Evolutionary conservation across 1,284 basidiomycete species (phyloP).

Genomic region (Trametes versicolor): DNA sequence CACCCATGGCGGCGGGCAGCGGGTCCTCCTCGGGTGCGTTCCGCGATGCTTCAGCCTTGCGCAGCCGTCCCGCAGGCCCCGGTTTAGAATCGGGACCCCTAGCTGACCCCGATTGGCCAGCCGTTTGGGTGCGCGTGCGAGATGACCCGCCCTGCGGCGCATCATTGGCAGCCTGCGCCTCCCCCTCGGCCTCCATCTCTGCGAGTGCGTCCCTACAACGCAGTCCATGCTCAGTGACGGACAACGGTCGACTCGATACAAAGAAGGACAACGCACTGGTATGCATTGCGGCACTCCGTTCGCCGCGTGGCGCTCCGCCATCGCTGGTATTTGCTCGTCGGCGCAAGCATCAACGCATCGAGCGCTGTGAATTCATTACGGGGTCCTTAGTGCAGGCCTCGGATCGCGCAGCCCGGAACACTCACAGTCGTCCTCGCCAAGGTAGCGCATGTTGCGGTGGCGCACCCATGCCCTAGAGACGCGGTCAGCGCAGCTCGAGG

Average conservation of each 20-base stretch:
- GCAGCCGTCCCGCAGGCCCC: no score
- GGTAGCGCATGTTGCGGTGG: constrained; percentile 46
- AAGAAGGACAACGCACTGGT: constrained; percentile 36
- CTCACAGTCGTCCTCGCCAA: constrained; percentile 54
- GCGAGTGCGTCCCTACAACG: constrained; percentile 28
- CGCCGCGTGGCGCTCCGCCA: constrained; percentile 42
- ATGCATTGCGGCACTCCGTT: constrained; percentile 45
- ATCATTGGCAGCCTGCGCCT: background rate
- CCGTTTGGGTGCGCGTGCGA: background rate
- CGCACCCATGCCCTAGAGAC: constrained; percentile 51
- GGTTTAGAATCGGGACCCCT: background rate
- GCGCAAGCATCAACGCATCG: constrained; percentile 43
- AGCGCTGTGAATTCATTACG: constrained; percentile 33
- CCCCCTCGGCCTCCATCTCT: constrained; percentile 31
- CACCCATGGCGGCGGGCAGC: constrained; percentile 25
- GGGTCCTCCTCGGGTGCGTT: background rate
- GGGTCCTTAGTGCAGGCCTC: background rate
- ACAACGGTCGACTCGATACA: no score
- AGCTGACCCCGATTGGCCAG: background rate
- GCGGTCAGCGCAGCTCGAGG: constrained; percentile 2
- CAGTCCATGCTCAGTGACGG: background rate
- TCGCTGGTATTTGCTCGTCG: constrained; percentile 42
- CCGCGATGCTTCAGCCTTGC: background rate
- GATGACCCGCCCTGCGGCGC: background rate
- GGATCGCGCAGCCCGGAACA: background rate